Evolutionary conservation across 306 rosid species (phyloP).

Genomic region (Luffa aegyptiaca): DNA sequence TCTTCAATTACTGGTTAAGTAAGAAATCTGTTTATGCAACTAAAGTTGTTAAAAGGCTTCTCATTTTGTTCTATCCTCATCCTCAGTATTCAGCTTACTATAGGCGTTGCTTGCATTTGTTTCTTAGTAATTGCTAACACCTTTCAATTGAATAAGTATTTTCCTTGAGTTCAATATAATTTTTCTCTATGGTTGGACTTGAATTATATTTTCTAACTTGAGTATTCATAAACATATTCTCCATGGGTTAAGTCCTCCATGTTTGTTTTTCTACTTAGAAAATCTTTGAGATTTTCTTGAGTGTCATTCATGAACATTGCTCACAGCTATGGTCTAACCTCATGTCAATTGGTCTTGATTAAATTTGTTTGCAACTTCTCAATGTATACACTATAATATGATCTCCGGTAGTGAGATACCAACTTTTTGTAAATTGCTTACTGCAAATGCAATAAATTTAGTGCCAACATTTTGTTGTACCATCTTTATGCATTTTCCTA

Average conservation of each 20-base stretch:
- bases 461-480: not conserved
- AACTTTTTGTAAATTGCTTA: not conserved
- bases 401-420: not conserved
- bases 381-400: not conserved
- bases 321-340: not conserved
- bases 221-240: not conserved
- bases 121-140: not conserved
- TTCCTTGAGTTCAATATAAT: not conserved
- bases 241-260: not conserved
- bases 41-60: not conserved
- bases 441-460: not conserved
- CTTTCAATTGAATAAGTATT: not conserved
- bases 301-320: not conserved
- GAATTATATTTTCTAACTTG: not conserved
- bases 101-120: not conserved
- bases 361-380: not conserved
- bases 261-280: not conserved
- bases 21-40: not conserved
- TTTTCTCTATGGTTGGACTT: not conserved
- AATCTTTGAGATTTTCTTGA: not conserved
- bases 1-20: not conserved
- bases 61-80: not conserved
- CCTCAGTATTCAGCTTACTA: not conserved
- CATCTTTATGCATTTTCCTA: not conserved
- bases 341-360: not conserved